Evolutionary conservation across 2,329 filamentous ascomycete species (phyloP).

Genomic region (Aspergillus aculeatus): DNA sequence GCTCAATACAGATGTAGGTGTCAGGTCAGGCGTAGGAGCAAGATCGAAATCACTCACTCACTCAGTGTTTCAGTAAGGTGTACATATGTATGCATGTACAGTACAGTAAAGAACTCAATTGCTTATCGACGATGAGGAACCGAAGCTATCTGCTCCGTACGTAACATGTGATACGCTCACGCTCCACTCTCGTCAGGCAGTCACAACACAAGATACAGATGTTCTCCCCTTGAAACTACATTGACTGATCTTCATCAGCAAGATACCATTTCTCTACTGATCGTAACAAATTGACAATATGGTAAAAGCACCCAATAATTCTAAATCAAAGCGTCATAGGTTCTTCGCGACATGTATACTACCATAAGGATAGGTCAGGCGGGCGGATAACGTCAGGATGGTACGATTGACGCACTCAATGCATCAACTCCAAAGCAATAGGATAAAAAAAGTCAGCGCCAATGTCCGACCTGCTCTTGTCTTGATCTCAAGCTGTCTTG

Average conservation of each 20-base stretch:
- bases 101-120: no score
- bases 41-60: no score
- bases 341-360: slow-evolving; percentile 28
- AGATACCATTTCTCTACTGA: neutral
- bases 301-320: slow-evolving; percentile 15
- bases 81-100: no score
- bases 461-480: slow-evolving; percentile 13
- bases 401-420: slow-evolving; percentile 19
- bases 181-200: no score
- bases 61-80: no score
- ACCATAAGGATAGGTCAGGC: slow-evolving; percentile 27
- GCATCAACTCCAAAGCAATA: slow-evolving; percentile 18
- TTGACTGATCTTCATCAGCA: neutral
- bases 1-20: no score
- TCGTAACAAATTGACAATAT: slow-evolving; percentile 39
- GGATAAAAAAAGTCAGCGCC: slow-evolving; percentile 28
- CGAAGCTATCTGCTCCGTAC: no score
- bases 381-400: slow-evolving; percentile 23
- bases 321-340: slow-evolving; percentile 25
- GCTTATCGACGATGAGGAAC: no score
- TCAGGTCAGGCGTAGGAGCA: no score
- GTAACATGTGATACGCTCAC: no score
- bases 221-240: neutral
- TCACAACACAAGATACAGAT: no score
- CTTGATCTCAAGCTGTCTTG: slow-evolving; percentile 21